Percentiles rank a stretch among this genome's conserved stretches.
These are phyloP conservation scores for Chlorella vulgaris DNA, from an alignment of 139 green algal species.

Conservation along the genomic window DNA sequence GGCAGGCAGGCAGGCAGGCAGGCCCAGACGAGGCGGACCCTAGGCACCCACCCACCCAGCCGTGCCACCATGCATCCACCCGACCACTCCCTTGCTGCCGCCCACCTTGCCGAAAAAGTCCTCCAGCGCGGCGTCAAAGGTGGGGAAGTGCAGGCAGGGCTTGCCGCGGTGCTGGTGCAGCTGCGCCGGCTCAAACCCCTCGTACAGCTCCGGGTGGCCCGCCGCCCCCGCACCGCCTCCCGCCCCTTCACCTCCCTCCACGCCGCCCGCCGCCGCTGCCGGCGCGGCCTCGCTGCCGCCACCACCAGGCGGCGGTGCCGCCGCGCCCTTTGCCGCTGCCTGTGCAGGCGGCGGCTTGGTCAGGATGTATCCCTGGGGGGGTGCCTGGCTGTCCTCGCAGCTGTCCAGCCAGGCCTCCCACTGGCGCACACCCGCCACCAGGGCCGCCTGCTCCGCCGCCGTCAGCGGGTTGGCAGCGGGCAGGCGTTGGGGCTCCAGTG, in stretches of 20 bases:
- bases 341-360: constrained; percentile 17
- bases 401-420: constrained; percentile 63
- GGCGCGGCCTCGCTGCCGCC: background rate
- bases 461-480: constrained; percentile 31
- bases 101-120: constrained; percentile 90
- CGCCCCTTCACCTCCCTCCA: background rate
- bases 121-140: constrained; percentile 90
- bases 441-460: constrained; percentile 13
- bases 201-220: constrained; percentile 58
- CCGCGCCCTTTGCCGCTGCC: background rate
- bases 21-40: background rate
- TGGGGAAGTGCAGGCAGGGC: constrained; percentile 60
- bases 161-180: constrained; percentile 63
- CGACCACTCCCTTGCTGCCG: background rate
- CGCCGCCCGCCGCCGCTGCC: background rate
- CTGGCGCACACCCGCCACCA: constrained; percentile 42
- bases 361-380: constrained; percentile 61
- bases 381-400: constrained; percentile 43
- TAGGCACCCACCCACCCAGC: background rate
- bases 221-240: background rate
- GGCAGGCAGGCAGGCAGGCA: background rate
- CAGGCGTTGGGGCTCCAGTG: constrained; percentile 54
- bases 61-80: background rate
- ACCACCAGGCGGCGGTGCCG: background rate
- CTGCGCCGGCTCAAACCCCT: constrained; percentile 83